phyloP scores from a whole-genome alignment of 192 early-diverging fungal genomes.

The Coemansia sp. region DNA sequence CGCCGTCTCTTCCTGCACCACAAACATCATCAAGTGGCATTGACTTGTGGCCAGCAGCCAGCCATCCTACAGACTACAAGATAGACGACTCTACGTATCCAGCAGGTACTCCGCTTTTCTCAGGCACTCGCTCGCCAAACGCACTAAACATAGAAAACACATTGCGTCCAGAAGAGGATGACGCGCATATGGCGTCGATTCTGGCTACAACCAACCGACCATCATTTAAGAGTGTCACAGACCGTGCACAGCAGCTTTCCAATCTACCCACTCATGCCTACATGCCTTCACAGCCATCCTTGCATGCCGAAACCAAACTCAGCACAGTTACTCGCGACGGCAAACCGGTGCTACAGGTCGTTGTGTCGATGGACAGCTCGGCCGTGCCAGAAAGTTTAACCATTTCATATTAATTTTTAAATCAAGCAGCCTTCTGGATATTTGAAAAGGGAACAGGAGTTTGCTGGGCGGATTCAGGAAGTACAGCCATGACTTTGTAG shows the following conservation, averaged over 20 bases:
- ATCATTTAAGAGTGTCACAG: constrained; percentile 29
- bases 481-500: constrained; percentile 77
- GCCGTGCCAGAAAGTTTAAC: constrained; percentile 23
- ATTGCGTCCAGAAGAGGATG: not conserved
- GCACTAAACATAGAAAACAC: not conserved
- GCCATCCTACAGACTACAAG: constrained; percentile 5
- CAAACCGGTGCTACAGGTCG: constrained; percentile 39
- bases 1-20: constrained; percentile 20
- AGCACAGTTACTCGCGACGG: constrained; percentile 33
- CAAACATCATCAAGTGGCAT: constrained; percentile 6
- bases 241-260: constrained; percentile 6
- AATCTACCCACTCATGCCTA: constrained; percentile 10
- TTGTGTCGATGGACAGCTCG: constrained; percentile 29
- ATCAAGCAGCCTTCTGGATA: constrained; percentile 20
- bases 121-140: not conserved
- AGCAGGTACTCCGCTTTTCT: constrained; percentile 40
- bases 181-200: not conserved
- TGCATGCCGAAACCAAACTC: constrained; percentile 18
- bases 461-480: constrained; percentile 20
- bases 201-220: constrained; percentile 27
- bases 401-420: constrained; percentile 8
- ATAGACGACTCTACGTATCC: constrained; percentile 19
- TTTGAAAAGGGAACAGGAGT: constrained; percentile 38
- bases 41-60: constrained; percentile 14
- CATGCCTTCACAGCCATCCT: not conserved